Evolutionary conservation across 495 filamentous ascomycete species (phyloP).

Genomic region (Neurospora tetraspora): DNA sequence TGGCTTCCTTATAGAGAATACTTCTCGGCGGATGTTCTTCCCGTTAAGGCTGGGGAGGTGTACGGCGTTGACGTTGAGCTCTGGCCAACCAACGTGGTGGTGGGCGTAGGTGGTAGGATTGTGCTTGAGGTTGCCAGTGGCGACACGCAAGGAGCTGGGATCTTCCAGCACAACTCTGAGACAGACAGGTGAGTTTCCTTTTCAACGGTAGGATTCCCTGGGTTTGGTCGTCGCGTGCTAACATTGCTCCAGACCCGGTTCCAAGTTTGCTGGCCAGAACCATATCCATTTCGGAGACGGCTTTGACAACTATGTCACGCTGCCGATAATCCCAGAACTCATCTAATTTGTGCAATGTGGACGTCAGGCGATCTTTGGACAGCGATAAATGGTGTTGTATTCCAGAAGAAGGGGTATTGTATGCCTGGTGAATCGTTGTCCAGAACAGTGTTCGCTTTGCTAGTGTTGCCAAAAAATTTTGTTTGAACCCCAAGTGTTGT

Average conservation of each 20-base stretch:
- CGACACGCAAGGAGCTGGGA: conserved; percentile 52
- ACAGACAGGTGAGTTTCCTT: conserved; percentile 17
- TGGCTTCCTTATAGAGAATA: conserved; percentile 55
- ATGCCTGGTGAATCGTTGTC: background rate
- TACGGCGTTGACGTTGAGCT: conserved; percentile 57
- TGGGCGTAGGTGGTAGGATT: conserved; percentile 41
- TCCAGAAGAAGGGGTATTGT: background rate
- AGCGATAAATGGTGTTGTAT: background rate
- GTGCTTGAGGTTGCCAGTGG: conserved; percentile 49
- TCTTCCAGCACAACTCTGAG: conserved; percentile 45
- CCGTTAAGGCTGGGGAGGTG: conserved; percentile 44
- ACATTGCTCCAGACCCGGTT: conserved; percentile 21
- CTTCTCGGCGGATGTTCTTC: conserved; percentile 43
- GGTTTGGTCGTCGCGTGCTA: background rate
- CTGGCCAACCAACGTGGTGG: conserved; percentile 60
- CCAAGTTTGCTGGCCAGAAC: conserved; percentile 42
- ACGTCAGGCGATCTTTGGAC: background rate
- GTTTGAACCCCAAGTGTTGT: background rate
- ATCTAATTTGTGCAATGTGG: background rate
- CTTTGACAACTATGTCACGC: conserved; percentile 41
- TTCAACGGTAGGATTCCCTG: background rate
- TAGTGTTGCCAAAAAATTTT: background rate
- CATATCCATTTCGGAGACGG: conserved; percentile 45
- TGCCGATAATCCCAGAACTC: conserved; percentile 42
- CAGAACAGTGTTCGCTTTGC: background rate